Conservation (phyloP, 2,329 filamentous ascomycete genomes). For the Aspergillus pseudotamarii region DNA sequence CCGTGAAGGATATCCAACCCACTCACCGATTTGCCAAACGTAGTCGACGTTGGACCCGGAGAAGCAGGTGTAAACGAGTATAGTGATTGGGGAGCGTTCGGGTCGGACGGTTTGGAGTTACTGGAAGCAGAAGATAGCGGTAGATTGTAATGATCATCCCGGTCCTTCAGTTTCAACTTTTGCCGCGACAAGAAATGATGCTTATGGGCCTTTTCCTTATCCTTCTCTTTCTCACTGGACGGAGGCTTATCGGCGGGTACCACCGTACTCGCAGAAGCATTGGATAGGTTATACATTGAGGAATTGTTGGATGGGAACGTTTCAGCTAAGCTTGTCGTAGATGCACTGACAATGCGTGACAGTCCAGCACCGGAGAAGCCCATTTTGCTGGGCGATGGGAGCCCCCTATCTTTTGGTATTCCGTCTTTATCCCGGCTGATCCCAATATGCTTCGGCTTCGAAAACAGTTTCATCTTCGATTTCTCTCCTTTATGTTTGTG, state of each 20-base stretch:
- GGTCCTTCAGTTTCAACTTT: conserved; percentile 66
- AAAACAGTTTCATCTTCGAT: conserved; percentile 70
- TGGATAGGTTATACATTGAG: conserved; percentile 63
- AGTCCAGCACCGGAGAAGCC: conserved; percentile 53
- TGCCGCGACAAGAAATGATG: conserved; percentile 68
- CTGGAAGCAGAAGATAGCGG: conserved; percentile 67
- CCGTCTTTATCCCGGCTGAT: conserved; percentile 62
- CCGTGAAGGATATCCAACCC: conserved; percentile 78
- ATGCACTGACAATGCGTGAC: conserved; percentile 60
- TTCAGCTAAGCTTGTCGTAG: conserved; percentile 62
- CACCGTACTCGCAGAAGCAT: conserved; percentile 64
- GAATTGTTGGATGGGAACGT: conserved; percentile 55
- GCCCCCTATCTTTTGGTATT: conserved; percentile 49
- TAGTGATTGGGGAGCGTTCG: conserved; percentile 63
- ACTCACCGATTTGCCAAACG: conserved; percentile 81
- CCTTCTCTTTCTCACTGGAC: conserved; percentile 44
- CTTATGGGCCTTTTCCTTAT: conserved; percentile 53
- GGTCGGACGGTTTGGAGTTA: conserved; percentile 66
- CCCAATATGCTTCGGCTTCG: conserved; percentile 66
- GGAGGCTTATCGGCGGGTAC: conserved; percentile 51
- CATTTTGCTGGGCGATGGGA: conserved; percentile 63
- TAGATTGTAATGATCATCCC: conserved; percentile 59
- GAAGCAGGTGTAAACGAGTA: conserved; percentile 69
- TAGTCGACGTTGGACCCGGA: conserved; percentile 58
- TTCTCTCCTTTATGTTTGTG: conserved; percentile 60